Conservation (phyloP, 2,329 filamentous ascomycete species). For the Pseudogymnoascus sp. region DNA sequence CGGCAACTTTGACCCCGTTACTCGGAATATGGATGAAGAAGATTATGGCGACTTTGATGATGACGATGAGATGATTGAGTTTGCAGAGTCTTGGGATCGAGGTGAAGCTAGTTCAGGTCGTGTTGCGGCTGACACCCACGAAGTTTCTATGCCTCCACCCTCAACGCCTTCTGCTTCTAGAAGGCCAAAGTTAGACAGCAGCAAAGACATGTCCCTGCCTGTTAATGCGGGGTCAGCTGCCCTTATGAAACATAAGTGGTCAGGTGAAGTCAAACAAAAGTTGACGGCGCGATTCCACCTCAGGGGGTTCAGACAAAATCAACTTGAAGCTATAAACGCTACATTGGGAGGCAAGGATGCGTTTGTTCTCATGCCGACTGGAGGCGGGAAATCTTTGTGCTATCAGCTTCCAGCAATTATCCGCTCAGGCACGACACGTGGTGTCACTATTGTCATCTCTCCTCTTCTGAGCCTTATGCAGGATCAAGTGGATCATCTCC, state of each 20-base stretch:
- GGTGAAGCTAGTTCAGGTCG: constrained; percentile 21
- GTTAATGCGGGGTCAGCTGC: constrained; percentile 33
- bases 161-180: constrained; percentile 13
- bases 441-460: constrained; percentile 90
- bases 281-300: constrained; percentile 78
- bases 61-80: constrained; percentile 31
- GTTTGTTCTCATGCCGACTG: constrained; percentile 96
- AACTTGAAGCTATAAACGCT: constrained; percentile 91
- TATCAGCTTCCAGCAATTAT: constrained; percentile 91
- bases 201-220: constrained; percentile 25
- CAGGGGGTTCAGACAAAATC: constrained; percentile 79
- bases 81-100: constrained; percentile 35
- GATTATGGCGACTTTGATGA: constrained; percentile 26
- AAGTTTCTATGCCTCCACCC: neutral
- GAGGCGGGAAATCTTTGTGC: constrained; percentile 91
- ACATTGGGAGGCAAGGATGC: constrained; percentile 80
- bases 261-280: constrained; percentile 70
- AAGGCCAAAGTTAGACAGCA: constrained; percentile 7
- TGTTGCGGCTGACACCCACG: neutral
- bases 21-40: constrained; percentile 15
- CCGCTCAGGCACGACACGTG: constrained; percentile 67
- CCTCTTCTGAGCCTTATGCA: constrained; percentile 94
- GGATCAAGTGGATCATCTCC: constrained; percentile 83
- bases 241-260: constrained; percentile 68
- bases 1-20: constrained; percentile 4